Evolutionary conservation across 2,329 filamentous ascomycete species (phyloP), one percentile per base, ranked within the genome.

Genomic region (Truncatella angustata): DNA sequence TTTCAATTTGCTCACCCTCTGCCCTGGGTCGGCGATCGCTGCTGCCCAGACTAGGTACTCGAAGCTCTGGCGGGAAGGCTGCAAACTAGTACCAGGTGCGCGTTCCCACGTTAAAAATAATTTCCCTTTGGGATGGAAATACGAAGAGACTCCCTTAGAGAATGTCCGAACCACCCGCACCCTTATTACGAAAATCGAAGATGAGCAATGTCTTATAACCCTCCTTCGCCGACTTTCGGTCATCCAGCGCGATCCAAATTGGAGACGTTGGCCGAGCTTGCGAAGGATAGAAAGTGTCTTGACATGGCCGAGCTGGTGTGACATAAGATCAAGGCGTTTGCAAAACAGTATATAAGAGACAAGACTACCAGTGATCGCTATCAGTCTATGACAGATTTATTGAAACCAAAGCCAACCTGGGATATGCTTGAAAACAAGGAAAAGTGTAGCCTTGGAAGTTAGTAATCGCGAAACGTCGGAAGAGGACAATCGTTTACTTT

Each of bases 251-350:
- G 64, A 74, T 37, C 61, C 63, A 5, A 58, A 56, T 39, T 77
- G 71, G 68, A 66, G 65, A n/a, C 75, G 70, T 53, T 78, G 16
- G 40, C 24, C 0, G 63, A 54, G 16, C 59, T 77, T 11, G 56
- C 58, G 16, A 54, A 56, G 4, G 70, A 76, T 53, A 65, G 68
- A 1, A 67, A 59, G 43, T 65, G 62, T 20, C 61, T 76, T 4
- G 72, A 73, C 1, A 72, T 70, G 0, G 58, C 67, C 4, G 43
- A 61, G 24, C 44, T 70, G 20, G 63, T 73, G 30, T 77, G 73
- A 73, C 5, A 18, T 3, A 64, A 50, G 42, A 68, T 76, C 26
- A 65, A 73, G 52, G 48, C 58, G 3, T 43, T 59, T 10, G 69
- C 66, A 7, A 67, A 67, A 45, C 20, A 56, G 1, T 76, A 75